Evolutionary conservation across 2,329 filamentous ascomycete genomes (phyloP).

Genomic region (Ophiosphaerella narmari): DNA sequence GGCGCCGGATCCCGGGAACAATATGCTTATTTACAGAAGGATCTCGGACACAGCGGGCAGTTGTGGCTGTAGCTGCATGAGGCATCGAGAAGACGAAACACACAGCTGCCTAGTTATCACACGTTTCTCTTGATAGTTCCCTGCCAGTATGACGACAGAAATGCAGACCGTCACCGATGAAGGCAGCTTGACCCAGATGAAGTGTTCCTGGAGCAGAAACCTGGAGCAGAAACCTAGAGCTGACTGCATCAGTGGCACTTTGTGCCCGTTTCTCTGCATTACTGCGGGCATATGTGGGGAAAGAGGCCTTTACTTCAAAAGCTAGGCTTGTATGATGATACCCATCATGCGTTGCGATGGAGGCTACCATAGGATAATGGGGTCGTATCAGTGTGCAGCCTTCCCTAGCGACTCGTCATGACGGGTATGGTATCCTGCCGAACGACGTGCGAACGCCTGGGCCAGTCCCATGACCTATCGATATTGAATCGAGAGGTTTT

Average conservation of each 20-base stretch:
- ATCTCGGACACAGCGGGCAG: neutral
- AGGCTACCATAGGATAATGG: too few species aligned
- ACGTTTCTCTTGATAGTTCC: neutral
- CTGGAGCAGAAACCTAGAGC: slow-evolving; percentile 7
- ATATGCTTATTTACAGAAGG: neutral
- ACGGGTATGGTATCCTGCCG: too few species aligned
- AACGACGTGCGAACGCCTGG: too few species aligned
- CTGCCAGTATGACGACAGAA: slow-evolving; percentile 2
- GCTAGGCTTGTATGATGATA: too few species aligned
- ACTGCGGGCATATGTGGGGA: slow-evolving; percentile 9
- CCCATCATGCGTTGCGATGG: too few species aligned
- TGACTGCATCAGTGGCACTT: slow-evolving; percentile 16
- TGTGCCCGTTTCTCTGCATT: slow-evolving; percentile 1
- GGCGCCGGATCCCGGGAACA: too few species aligned
- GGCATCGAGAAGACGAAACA: neutral
- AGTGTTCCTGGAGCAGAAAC: slow-evolving; percentile 1
- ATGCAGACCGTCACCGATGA: slow-evolving; percentile 18
- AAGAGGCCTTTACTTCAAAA: neutral
- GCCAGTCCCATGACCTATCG: too few species aligned
- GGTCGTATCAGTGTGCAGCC: too few species aligned
- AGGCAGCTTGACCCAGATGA: slow-evolving; percentile 9
- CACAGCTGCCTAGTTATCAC: neutral
- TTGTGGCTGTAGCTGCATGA: neutral
- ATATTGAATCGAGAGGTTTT: too few species aligned
- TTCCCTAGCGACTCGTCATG: too few species aligned